Evolutionary conservation across 2,329 filamentous ascomycete genomes (phyloP), one percentile per base, ranked within the genome.

Genomic region (Thelonectria blattea): DNA sequence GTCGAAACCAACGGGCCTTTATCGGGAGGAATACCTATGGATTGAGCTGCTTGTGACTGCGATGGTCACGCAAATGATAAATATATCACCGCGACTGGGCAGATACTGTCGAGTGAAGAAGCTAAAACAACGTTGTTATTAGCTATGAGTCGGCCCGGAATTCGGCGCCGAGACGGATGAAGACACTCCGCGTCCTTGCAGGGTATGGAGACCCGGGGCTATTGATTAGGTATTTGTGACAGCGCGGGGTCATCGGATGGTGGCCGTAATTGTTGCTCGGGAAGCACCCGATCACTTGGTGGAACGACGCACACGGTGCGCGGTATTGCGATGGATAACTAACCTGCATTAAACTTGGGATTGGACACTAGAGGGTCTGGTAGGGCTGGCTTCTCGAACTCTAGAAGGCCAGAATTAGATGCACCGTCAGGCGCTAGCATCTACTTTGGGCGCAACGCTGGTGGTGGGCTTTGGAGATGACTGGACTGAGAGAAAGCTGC

Each of bases 1-100:
- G 32, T 30, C 48, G 48, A 39, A 50, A 20, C 30, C 39, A 39
- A n/a, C 48, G 48, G 48, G 17, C 48, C 30, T 50, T 49, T 50
- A 14, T 50, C 48, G 48, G 32, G 32, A 50, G 48, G 27, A 30
- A 4, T 30, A 30, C 27, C 5, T 7, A 30, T 30, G 9, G 27
- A 30, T 30, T 2, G 9, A 30, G 27, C 27, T 30, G 27, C 27
- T 10, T 7, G 27, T 30, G 27, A 30, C 27, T 30, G 8, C 8
- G 9, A 9, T 30, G 7, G 22, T 24, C 22, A 30, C 9, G 6
- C 27, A 30, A 30, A 10, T 9, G 27, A 30, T 30, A 30, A 7
- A 9, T 30, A 30, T 7, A 30, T 30, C 8, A 30, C 8, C 5
- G 27, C 27, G 27, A 30, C 27, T 30, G 8, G 8, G 27, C 2